Evolutionary conservation across 306 rosid genomes (phyloP).

Genomic region (Abrus pulchellus): DNA sequence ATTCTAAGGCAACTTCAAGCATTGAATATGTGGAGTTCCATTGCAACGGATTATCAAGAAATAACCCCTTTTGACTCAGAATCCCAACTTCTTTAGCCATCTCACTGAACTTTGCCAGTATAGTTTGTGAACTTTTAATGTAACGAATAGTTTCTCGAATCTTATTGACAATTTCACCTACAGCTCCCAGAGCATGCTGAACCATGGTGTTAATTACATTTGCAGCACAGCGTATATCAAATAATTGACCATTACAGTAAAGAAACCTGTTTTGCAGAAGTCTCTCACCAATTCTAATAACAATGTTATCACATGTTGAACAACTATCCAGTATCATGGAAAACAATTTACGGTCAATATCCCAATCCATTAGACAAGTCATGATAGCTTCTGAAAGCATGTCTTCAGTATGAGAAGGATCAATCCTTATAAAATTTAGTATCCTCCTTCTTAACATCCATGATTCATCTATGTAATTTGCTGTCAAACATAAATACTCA

Average conservation of each 20-base stretch:
- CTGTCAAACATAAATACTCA: conserved; percentile 84
- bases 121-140: conserved; percentile 73
- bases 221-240: conserved; percentile 83
- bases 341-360: conserved; percentile 90
- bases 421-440: conserved; percentile 74
- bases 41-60: conserved; percentile 70
- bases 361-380: conserved; percentile 95
- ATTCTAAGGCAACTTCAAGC: conserved; percentile 84
- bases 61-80: conserved; percentile 65
- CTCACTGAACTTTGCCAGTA: conserved; percentile 74
- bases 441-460: conserved; percentile 87
- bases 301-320: conserved; percentile 74
- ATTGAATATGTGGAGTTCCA: conserved; percentile 85
- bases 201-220: conserved; percentile 61
- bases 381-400: conserved; percentile 80
- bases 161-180: conserved; percentile 63
- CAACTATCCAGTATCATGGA: conserved; percentile 82
- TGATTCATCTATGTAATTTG: conserved; percentile 91
- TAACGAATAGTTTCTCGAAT: conserved; percentile 74
- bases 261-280: conserved; percentile 90
- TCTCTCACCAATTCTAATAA: conserved; percentile 72
- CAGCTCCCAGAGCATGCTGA: conserved; percentile 67
- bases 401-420: conserved; percentile 87
- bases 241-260: conserved; percentile 83
- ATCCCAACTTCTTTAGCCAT: conserved; percentile 77